A percentile compares a stretch with the other conserved stretches of the same genome.
Conservation (phyloP, 805 yeast genomes). For the Wickerhamiella kurtzmanii region DNA sequence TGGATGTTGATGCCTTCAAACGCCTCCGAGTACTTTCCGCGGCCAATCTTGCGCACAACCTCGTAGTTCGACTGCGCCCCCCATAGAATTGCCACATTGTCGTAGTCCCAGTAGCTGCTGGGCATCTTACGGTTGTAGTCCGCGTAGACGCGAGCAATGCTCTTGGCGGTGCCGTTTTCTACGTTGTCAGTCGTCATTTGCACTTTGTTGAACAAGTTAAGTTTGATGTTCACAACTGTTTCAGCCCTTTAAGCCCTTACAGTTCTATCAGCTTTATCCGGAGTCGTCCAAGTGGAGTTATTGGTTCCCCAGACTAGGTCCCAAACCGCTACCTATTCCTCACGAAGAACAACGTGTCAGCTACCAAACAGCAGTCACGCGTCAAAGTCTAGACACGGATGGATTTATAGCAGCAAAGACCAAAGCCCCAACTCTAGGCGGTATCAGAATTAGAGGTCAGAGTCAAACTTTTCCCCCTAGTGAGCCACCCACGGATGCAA, state of each 20-base stretch:
- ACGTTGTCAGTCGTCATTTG: not conserved
- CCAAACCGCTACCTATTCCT: not conserved
- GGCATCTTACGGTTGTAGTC: constrained; percentile 69
- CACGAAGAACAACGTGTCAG: not conserved
- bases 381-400: not conserved
- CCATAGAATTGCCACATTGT: constrained; percentile 63
- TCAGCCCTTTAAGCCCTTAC: no score
- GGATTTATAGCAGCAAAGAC: not conserved
- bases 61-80: constrained; percentile 77
- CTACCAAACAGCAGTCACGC: not conserved
- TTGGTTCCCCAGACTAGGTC: not conserved
- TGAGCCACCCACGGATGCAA: not conserved
- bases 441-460: not conserved
- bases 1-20: constrained; percentile 62
- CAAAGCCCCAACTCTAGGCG: not conserved
- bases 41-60: constrained; percentile 68
- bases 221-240: not conserved
- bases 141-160: constrained; percentile 66
- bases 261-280: no score
- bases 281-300: not conserved
- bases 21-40: constrained; percentile 91
- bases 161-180: constrained; percentile 18
- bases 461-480: not conserved
- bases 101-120: constrained; percentile 74
- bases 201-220: not conserved